Evolutionary conservation across 2,329 filamentous ascomycete species (phyloP).

Genomic region (Xylariomycetidae sp.): DNA sequence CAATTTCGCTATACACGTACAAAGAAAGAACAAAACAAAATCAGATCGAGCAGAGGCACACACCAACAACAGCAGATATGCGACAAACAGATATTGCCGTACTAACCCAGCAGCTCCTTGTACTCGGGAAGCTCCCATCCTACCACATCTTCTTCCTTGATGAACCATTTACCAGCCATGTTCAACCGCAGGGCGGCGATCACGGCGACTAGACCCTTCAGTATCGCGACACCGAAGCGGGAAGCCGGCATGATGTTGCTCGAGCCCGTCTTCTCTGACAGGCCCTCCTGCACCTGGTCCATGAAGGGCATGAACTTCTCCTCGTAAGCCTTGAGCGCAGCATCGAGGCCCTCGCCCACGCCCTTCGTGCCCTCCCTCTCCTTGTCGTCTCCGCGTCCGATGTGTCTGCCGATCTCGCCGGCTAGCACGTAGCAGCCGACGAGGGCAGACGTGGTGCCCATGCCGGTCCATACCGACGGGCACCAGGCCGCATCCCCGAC

Average conservation of each 20-base stretch:
- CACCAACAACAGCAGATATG: too few relatives aligned
- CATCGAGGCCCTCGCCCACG: constrained; percentile 14
- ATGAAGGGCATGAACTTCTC: constrained; percentile 34
- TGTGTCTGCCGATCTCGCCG: constrained; percentile 33
- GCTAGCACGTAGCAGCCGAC: constrained; percentile 44
- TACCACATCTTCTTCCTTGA: constrained; percentile 29
- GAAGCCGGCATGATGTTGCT: constrained; percentile 22
- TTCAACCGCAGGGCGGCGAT: constrained; percentile 31
- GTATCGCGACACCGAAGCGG: constrained; percentile 25
- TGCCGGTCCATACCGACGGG: constrained; percentile 38
- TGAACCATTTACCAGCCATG: constrained; percentile 23
- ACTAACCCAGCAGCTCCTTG: constrained; percentile 19
- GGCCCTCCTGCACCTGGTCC: constrained; percentile 28
- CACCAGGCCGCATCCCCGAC: constrained; percentile 47
- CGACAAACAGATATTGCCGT: too few relatives aligned
- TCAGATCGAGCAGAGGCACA: too few relatives aligned
- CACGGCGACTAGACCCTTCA: constrained; percentile 26
- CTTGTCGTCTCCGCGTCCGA: constrained; percentile 6
- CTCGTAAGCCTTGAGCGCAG: constrained; percentile 34
- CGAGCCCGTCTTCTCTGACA: constrained; percentile 5
- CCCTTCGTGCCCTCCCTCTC: constrained; percentile 3
- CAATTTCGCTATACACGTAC: too few relatives aligned
- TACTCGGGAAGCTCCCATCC: constrained; percentile 35
- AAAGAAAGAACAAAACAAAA: too few relatives aligned
- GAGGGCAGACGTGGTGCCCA: constrained; percentile 37